Conservation (phyloP, 768 basidiomycete genomes). For the Tricholoma sp. region DNA sequence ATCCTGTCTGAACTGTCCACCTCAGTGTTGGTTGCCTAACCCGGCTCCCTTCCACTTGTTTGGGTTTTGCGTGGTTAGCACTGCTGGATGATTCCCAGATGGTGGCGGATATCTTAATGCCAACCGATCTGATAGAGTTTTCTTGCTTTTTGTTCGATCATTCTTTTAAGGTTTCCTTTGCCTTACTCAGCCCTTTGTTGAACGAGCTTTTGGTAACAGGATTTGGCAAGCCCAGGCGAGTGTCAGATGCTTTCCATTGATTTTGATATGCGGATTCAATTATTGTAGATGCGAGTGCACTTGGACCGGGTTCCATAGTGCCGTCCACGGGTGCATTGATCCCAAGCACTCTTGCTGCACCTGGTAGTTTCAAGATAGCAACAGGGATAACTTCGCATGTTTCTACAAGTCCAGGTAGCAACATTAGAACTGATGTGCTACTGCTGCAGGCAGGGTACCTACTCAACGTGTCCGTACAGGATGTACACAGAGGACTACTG, state of each 20-base stretch:
- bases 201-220: neutral
- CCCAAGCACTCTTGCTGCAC: neutral
- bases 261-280: neutral
- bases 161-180: neutral
- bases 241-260: neutral
- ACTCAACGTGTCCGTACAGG: neutral
- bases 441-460: neutral
- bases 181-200: neutral
- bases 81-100: neutral
- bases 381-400: neutral
- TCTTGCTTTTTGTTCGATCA: neutral
- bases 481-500: neutral
- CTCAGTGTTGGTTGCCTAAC: no score
- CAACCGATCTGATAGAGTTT: neutral
- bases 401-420: neutral
- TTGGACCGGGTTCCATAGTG: neutral
- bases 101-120: neutral
- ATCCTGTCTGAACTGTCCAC: no score
- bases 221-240: neutral
- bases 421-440: neutral
- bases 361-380: neutral
- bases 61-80: neutral
- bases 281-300: neutral
- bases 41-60: no score
- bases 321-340: neutral